A percentile compares a stretch with the other conserved stretches of the same genome.
Conservation (phyloP, 805 yeast genomes). For the Candida germanica region DNA sequence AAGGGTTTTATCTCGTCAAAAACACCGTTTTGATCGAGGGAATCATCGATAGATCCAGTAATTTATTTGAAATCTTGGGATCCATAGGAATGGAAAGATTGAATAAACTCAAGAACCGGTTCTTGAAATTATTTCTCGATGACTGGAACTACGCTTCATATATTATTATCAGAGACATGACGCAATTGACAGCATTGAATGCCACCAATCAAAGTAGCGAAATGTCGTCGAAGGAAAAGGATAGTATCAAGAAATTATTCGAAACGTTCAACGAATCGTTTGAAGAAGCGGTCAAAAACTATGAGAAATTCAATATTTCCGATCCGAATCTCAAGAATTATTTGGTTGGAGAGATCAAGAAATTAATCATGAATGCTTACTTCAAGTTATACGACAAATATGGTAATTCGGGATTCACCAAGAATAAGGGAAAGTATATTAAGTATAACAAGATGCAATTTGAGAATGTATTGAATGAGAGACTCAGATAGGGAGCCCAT, state of each 20-base stretch:
- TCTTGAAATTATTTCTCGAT: slow-evolving; percentile 63
- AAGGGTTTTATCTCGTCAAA: slow-evolving; percentile 71
- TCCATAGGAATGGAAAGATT: slow-evolving; percentile 59
- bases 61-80: slow-evolving; percentile 54
- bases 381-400: slow-evolving; percentile 81
- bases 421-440: slow-evolving; percentile 67
- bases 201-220: slow-evolving; percentile 22
- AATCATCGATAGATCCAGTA: slow-evolving; percentile 55
- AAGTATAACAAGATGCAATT: slow-evolving; percentile 54
- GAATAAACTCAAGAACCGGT: slow-evolving; percentile 68
- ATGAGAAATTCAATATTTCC: slow-evolving; percentile 61
- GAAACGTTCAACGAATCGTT: slow-evolving; percentile 77
- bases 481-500: slow-evolving; percentile 10
- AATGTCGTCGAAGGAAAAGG: slow-evolving; percentile 66
- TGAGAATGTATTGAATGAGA: slow-evolving; percentile 29
- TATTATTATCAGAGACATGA: slow-evolving; percentile 68
- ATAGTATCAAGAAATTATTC: slow-evolving; percentile 79
- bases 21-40: slow-evolving; percentile 75
- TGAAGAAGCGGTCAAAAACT: slow-evolving; percentile 69
- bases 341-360: slow-evolving; percentile 67
- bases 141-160: slow-evolving; percentile 83
- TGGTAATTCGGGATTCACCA: slow-evolving; percentile 64
- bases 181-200: slow-evolving; percentile 57
- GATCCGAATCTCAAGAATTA: slow-evolving; percentile 63
- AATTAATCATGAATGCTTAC: slow-evolving; percentile 77